Evolutionary conservation across 257 asterid species (phyloP), one percentile per base, ranked within the genome.

Genomic region (Solanum medicagineum): DNA sequence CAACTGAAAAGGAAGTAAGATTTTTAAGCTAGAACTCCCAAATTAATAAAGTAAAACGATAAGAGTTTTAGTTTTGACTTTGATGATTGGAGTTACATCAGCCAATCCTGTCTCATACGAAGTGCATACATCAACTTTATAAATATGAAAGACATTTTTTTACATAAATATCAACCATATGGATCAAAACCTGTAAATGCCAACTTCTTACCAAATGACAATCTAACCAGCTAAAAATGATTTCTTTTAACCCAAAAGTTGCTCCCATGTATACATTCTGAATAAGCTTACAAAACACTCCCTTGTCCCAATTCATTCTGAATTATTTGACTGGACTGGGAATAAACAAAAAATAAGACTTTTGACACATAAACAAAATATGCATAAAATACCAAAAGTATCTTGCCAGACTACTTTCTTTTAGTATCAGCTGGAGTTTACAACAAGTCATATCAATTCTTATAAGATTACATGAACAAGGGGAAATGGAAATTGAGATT

Each of bases 1-100:
- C 98, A 87, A 95, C 99, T 95, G 84, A 89, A 66, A 80, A 79
- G 69, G 81, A 47, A 36, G 81, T 22, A 5, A 74, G 60, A 49
- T 59, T 77, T 80, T 80, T 53, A 17, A 85, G 75, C 54, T 66
- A 32, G 60, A 13, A 55, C 44, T 85, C 69, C 57, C 24, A 79
- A 84, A 84, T 32, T 70, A 55, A 12, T 13, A 84, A 40, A 42
- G 85, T 20, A 79, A 80, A 75, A 63, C 9, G n/a, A 77, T 32
- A 77, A 47, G 63, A 77, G 63, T 51, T 24, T 26, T 26, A 26
- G 63, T 8, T 77, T 47, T 77, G 47, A 77, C 24, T 77, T 77
- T 51, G 83, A 77, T 26, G 42, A 24, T 24, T 26, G 63, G 24
- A 51, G 63, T 51, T 24, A 51, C 63, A 77, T 77, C 51, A 77